phyloP scores from a whole-genome alignment of 768 basidiomycete genomes.

The Boletus reticuloceps region DNA sequence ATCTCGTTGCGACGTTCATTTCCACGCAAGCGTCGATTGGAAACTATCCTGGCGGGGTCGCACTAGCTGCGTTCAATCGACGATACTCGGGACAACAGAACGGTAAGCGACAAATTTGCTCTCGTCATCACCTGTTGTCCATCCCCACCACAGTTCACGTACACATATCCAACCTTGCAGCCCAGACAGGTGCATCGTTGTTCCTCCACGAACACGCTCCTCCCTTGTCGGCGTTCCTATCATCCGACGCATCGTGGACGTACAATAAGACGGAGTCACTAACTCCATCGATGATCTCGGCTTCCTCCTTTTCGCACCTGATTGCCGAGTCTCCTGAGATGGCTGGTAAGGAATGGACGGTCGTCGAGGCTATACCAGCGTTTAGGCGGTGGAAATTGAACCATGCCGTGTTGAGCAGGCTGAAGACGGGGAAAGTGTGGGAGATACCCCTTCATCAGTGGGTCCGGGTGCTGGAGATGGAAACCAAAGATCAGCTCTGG shows the following conservation, averaged over 20 bases:
- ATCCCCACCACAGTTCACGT: constrained; percentile 48
- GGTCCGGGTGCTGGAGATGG: constrained; percentile 34
- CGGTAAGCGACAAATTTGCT: constrained; percentile 20
- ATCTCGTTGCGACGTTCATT: constrained; percentile 51
- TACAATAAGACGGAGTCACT: constrained; percentile 85
- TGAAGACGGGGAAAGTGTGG: constrained; percentile 22
- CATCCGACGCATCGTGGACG: constrained; percentile 42
- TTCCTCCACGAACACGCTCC: constrained; percentile 72
- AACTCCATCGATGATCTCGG: constrained; percentile 39
- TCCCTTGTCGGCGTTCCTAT: constrained; percentile 36
- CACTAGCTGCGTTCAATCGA: constrained; percentile 61
- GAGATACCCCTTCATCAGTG: constrained; percentile 24
- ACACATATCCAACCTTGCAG: constrained; percentile 81
- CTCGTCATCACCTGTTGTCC: not conserved
- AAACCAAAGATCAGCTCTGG: constrained; percentile 44
- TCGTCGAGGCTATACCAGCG: constrained; percentile 42
- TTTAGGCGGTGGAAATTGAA: constrained; percentile 42
- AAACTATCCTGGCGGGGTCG: constrained; percentile 91
- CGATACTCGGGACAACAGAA: constrained; percentile 36
- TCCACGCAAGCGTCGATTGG: constrained; percentile 55
- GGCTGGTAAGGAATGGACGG: constrained; percentile 38
- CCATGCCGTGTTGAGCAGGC: constrained; percentile 4
- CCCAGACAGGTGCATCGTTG: constrained; percentile 87
- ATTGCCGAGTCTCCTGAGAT: constrained; percentile 48
- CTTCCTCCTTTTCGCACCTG: constrained; percentile 55